A percentile compares a stretch with the other conserved stretches of the same genome.
Conservation (phyloP, 2,329 filamentous ascomycete species). For the Teratosphaeria pseudoeucalypti region DNA sequence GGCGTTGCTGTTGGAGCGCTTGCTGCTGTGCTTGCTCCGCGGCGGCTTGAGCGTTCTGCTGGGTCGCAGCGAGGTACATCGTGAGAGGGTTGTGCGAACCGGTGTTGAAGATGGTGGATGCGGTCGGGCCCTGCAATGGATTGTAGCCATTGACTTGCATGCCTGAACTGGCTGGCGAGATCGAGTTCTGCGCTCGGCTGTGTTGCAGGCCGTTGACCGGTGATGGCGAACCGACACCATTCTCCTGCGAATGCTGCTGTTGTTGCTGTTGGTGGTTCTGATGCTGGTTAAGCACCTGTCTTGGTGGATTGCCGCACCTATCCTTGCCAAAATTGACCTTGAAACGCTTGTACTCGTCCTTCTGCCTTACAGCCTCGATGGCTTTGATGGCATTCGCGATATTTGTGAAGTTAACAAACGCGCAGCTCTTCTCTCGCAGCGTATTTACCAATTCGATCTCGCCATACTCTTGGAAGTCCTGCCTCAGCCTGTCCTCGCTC, state of each 20-base stretch:
- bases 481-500: conserved; percentile 88
- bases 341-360: conserved; percentile 95
- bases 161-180: conserved; percentile 49
- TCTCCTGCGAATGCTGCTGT: conserved; percentile 36
- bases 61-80: conserved; percentile 59
- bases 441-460: conserved; percentile 98
- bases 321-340: conserved; percentile 99
- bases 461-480: conserved; percentile 94
- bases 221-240: conserved; percentile 46
- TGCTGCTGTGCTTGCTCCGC: conserved; percentile 40
- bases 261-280: conserved; percentile 57
- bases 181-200: conserved; percentile 46
- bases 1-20: conserved; percentile 33
- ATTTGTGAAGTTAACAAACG: conserved; percentile 99
- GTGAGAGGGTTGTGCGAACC: conserved; percentile 79
- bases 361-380: conserved; percentile 87
- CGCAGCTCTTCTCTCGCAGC: conserved; percentile 95
- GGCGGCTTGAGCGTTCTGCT: conserved; percentile 57
- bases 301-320: conserved; percentile 88
- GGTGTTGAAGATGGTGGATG: conserved; percentile 67
- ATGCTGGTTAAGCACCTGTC: conserved; percentile 59
- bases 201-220: conserved; percentile 49
- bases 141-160: conserved; percentile 40
- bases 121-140: conserved; percentile 51
- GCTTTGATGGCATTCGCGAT: conserved; percentile 99